These are phyloP conservation scores for Nicotiana rustica DNA, from an alignment of 305 asterid genomes.

Conservation along the genomic window DNA sequence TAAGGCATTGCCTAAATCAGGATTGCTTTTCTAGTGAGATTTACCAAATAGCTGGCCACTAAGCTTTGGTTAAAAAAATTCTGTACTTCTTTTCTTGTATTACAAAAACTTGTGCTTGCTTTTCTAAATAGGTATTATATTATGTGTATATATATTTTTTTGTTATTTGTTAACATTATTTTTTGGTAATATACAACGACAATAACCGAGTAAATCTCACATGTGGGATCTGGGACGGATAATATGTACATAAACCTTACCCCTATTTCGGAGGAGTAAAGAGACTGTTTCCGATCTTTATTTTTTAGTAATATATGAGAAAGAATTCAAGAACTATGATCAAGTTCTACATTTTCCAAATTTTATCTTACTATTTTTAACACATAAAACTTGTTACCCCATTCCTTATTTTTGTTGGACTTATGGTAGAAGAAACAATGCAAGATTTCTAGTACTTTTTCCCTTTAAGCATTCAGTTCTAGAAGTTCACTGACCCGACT, in stretches of 20 bases:
- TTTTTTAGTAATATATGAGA: too few relatives aligned
- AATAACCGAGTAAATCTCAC: too few relatives aligned
- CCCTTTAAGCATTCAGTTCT: too few relatives aligned
- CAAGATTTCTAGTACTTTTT: background rate
- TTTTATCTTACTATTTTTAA: background rate
- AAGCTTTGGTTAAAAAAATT: background rate
- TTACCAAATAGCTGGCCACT: background rate
- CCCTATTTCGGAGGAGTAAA: too few relatives aligned
- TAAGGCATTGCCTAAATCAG: too few relatives aligned
- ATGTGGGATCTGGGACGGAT: accelerated
- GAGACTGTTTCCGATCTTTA: too few relatives aligned
- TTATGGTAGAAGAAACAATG: background rate
- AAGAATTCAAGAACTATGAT: background rate
- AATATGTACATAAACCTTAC: too few relatives aligned
- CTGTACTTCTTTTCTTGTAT: background rate
- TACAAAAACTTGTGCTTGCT: background rate
- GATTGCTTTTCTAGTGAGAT: background rate
- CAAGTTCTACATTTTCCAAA: background rate
- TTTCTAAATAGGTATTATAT: background rate
- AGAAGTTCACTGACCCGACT: background rate
- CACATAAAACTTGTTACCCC: too few relatives aligned
- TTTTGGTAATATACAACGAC: background rate
- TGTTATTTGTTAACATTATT: background rate
- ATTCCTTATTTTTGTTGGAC: background rate
- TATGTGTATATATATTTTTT: too few relatives aligned